Conservation (phyloP, 495 filamentous ascomycete species). For the Cetradonia linearis region DNA sequence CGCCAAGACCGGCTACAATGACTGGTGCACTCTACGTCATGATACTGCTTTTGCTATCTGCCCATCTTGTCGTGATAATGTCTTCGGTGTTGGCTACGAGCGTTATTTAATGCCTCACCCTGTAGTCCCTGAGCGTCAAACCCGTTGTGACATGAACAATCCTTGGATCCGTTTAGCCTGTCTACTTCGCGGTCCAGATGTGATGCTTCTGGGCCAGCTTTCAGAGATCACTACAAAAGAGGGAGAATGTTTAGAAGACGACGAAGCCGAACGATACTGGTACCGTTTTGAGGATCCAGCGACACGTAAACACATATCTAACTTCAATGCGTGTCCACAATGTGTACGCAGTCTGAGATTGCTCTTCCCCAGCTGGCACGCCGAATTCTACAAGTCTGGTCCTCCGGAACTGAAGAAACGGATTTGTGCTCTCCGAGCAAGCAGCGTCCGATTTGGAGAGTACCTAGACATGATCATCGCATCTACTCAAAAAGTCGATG, state of each 20-base stretch:
- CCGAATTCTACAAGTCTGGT: constrained; percentile 34
- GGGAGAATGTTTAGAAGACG: constrained; percentile 43
- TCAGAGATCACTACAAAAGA: constrained; percentile 33
- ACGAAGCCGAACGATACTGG: constrained; percentile 42
- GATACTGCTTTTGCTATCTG: constrained; percentile 51
- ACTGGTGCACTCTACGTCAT: constrained; percentile 56
- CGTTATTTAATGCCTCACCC: constrained; percentile 41
- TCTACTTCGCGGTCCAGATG: constrained; percentile 42
- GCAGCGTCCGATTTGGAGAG: constrained; percentile 44
- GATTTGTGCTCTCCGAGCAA: constrained; percentile 41
- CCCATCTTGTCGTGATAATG: constrained; percentile 48
- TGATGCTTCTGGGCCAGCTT: constrained; percentile 47
- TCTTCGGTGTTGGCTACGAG: constrained; percentile 45
- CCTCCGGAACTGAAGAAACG: constrained; percentile 26
- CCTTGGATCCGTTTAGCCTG: constrained; percentile 58
- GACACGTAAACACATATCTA: constrained; percentile 38
- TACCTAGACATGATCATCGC: constrained; percentile 54
- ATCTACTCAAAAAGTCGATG: constrained; percentile 39
- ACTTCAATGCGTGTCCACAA: constrained; percentile 48
- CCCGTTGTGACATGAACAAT: constrained; percentile 49
- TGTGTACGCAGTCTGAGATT: constrained; percentile 44
- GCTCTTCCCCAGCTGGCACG: constrained; percentile 41
- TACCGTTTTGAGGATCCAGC: constrained; percentile 48
- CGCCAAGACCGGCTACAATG: constrained; percentile 41
- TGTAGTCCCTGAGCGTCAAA: constrained; percentile 33